Base-by-base conservation (phyloP, 108 stramenopile species). In the Cylindrotheca fusiformis region DNA sequence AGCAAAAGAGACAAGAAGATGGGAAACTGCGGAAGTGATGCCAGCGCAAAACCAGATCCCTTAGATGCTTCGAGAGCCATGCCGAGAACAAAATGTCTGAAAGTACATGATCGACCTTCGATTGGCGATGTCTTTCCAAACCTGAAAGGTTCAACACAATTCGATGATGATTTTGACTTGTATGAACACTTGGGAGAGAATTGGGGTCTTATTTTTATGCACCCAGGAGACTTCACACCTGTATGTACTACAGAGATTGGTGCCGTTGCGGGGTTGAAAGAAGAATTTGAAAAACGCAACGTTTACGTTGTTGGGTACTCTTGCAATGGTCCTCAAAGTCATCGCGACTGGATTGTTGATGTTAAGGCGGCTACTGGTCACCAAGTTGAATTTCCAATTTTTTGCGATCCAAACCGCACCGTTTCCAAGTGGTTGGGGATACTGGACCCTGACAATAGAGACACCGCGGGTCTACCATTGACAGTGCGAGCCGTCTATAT, bases 161-260 rank as follows among this genome's bases (percentile, higher is more conserved):
- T 30, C 62, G 55, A 24, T 17, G 71, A 72, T 24, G 18, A 47
- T n/a, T 78, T 78, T 33, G 72, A 73, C 45, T 47, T 78, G 18
- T 78, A 73, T 28, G 67, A 73, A 24, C 73, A 78, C 65, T 21
- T 78, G 3, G 72, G 67, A 4, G 63, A 73, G 50, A 41, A 65
- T 14, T 78, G 77, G 77, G 77, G 71, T 6, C 5, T 78, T 23
- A 52, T 78, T 22, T 68, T 78, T 23, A 78, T 78, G 77, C 77
- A 78, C 53, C 70, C 70, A 1, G 67, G 64, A 21, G 71, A 65
- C 58, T 86, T 82, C 64, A 84, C 85, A 20, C 87, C 87, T 1
- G 81, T 89, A 18, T 88, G 86, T 65, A 91, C 89, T 5, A 91
- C 89, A 1, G 90, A 91, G 64, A 63, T 91, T n/a, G 87, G 87